Evolutionary conservation across 106 monocot species (phyloP).

Genomic region (Acorus calamus): DNA sequence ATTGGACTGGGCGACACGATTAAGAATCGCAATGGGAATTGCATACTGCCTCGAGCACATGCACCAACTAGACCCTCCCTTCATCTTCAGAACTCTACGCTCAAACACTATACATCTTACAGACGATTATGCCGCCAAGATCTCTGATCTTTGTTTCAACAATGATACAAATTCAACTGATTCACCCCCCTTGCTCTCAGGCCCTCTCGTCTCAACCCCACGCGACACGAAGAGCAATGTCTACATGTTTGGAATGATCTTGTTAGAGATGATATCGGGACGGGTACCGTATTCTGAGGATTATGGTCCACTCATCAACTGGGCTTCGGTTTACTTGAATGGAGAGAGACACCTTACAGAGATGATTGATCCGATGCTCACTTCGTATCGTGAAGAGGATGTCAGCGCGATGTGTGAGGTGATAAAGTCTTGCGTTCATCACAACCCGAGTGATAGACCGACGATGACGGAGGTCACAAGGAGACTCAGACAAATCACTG

Average conservation of each 20-base stretch:
- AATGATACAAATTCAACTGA: constrained; percentile 16
- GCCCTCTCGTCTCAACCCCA: neutral
- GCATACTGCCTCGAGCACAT: constrained; percentile 8
- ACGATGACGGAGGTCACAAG: constrained; percentile 34
- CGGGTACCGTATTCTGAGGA: constrained; percentile 56
- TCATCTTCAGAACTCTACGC: neutral
- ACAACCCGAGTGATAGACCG: constrained; percentile 28
- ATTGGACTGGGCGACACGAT: constrained; percentile 40
- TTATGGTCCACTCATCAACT: constrained; percentile 48
- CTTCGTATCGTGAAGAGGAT: constrained; percentile 30
- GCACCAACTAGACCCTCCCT: neutral
- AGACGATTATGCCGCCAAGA: constrained; percentile 64
- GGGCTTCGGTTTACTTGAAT: constrained; percentile 60
- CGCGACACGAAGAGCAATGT: constrained; percentile 24
- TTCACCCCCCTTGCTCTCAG: constrained; percentile 1
- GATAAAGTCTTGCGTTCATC: constrained; percentile 37
- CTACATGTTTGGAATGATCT: constrained; percentile 62
- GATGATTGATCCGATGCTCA: constrained; percentile 46
- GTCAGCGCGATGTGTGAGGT: constrained; percentile 30
- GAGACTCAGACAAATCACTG: constrained; percentile 36
- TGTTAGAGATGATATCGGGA: constrained; percentile 75
- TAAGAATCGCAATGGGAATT: constrained; percentile 51
- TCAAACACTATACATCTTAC: neutral
- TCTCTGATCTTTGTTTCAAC: constrained; percentile 50
- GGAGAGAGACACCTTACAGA: constrained; percentile 40